A percentile compares a stretch with the other conserved stretches of the same genome.
phyloP scores from a whole-genome alignment of 2,329 filamentous ascomycete genomes.

The Neofusicoccum sp. region DNA sequence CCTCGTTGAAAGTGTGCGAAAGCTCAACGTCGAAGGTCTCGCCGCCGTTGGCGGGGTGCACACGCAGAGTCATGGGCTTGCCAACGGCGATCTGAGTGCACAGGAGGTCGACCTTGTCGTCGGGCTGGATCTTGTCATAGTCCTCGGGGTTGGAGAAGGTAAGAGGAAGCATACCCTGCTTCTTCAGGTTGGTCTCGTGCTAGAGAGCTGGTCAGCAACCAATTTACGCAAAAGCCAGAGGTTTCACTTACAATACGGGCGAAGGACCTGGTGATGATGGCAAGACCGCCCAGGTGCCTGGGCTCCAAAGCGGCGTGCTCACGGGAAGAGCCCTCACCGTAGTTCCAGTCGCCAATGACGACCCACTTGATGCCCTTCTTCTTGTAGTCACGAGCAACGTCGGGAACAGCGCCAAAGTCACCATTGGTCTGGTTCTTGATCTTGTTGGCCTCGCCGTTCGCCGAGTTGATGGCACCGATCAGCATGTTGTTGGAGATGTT shows the following conservation, averaged over 20 bases:
- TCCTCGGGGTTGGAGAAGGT: slow-evolving; percentile 94
- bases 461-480: slow-evolving; percentile 94
- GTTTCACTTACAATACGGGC: slow-evolving; percentile 75
- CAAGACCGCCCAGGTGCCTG: slow-evolving; percentile 92
- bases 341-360: slow-evolving; percentile 99
- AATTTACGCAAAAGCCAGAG: slow-evolving; percentile 17
- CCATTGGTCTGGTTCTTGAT: slow-evolving; percentile 87
- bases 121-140: slow-evolving; percentile 94
- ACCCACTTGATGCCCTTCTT: slow-evolving; percentile 95
- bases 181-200: slow-evolving; percentile 99
- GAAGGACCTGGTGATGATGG: slow-evolving; percentile 94
- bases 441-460: slow-evolving; percentile 97
- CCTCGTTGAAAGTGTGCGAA: slow-evolving; percentile 95
- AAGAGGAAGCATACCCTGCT: slow-evolving; percentile 99
- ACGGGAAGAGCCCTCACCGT: slow-evolving; percentile 95
- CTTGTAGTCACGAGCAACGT: slow-evolving; percentile 98
- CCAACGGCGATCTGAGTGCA: slow-evolving; percentile 89
- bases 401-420: slow-evolving; percentile 85
- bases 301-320: slow-evolving; percentile 98
- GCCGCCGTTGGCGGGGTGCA: slow-evolving; percentile 84
- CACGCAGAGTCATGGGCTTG: slow-evolving; percentile 87
- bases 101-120: slow-evolving; percentile 88
- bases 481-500: slow-evolving; percentile 99
- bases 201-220: slow-evolving; percentile 27
- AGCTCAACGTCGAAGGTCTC: slow-evolving; percentile 79